Evolutionary conservation across 2,329 filamentous ascomycete species (phyloP), one percentile per base, ranked within the genome.

Genomic region (Fusarium sp.): DNA sequence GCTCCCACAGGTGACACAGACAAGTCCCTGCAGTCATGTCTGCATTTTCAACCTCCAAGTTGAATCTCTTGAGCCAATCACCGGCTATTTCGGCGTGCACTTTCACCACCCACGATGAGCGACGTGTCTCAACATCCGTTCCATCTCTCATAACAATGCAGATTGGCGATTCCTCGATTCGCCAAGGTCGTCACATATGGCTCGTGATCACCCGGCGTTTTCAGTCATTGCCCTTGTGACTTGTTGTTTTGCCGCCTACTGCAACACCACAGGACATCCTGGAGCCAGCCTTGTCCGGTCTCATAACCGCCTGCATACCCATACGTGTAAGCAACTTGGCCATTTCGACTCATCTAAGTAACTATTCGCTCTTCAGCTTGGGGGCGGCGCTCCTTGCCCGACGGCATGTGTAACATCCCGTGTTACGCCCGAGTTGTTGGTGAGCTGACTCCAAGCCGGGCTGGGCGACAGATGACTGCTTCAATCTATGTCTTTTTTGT

Each of bases 341-440:
- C 40, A 27, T 62, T 50, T 20, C 61, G 44, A 44, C 23, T 31
- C 40, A 33, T 16, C 62, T 57, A 68, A 68, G 64, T 59, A 46
- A 64, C 60, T 64, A 50, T 54, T 65, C 27, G 58, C 60, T 57
- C 42, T 57, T 33, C 53, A 65, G 54, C 53, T 42, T 49, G 50
- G 62, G 10, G 40, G 25, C 36, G 44, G 50, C 14, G 25, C 25
- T 20, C 50, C 10, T 62, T 59, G 61, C 64, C 53, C 61, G 55
- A 62, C 67, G 38, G 61, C 23, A 62, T 60, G 68, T 70, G 58
- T 33, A 54, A 71, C 68, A 46, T 33, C 54, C 29, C 38, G 50
- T 68, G 16, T 31, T 51, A 54, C 58, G 20, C 56, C 44, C 46
- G 33, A 61, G 38, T 71, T 65, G 54, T 62, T 68, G 33, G 62